phyloP scores from a whole-genome alignment of 129 eudicot species.

The Arctium lappa region DNA sequence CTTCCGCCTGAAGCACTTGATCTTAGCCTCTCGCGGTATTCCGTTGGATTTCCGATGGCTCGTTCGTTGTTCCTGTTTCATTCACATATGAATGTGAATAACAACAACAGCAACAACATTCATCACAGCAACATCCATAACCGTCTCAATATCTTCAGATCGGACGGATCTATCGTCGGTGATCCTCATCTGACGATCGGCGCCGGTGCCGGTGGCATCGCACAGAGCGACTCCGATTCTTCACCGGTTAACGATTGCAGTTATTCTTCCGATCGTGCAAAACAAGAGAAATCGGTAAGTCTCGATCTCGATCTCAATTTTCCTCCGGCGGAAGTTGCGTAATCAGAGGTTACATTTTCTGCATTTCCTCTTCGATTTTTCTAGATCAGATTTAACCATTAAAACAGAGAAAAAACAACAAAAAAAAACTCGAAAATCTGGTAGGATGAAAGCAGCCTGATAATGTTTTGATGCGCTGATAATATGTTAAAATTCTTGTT shows the following conservation, averaged over 20 bases:
- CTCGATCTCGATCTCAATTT: constrained; percentile 53
- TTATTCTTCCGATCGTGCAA: neutral
- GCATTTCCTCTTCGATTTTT: neutral
- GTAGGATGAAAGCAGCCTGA: constrained; percentile 30
- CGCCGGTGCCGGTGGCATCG: neutral
- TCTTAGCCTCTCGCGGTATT: constrained; percentile 30
- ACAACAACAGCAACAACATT: neutral
- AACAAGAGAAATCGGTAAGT: constrained; percentile 13
- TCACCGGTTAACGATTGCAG: constrained; percentile 20
- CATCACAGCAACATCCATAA: constrained; percentile 9
- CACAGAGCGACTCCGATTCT: constrained; percentile 37
- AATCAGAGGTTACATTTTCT: neutral
- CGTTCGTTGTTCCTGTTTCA: constrained; percentile 24
- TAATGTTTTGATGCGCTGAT: constrained; percentile 33
- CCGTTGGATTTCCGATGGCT: constrained; percentile 11
- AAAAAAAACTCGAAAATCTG: neutral
- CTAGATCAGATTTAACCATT: constrained; percentile 12
- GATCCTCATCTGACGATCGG: constrained; percentile 2
- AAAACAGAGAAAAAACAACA: neutral
- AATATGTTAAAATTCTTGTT: neutral
- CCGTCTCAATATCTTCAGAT: constrained; percentile 27
- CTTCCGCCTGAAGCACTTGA: constrained; percentile 41
- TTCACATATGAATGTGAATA: constrained; percentile 18
- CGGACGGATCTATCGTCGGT: constrained; percentile 9
- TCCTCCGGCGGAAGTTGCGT: constrained; percentile 45